A percentile compares a stretch with the other conserved stretches of the same genome.
These are phyloP conservation scores for Daldinia loculata DNA, from an alignment of 495 filamentous ascomycete genomes.

Conservation along the genomic window DNA sequence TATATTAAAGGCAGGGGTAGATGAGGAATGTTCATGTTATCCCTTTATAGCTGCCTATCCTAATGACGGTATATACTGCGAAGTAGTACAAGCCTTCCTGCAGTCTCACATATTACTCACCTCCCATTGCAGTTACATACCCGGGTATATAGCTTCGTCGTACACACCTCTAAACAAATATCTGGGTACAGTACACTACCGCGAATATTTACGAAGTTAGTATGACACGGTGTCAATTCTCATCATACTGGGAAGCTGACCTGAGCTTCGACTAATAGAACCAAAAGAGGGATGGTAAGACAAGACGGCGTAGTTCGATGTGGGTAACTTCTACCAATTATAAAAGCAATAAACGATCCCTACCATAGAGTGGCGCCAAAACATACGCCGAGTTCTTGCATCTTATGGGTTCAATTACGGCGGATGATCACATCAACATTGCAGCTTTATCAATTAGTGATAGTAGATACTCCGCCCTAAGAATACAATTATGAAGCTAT, in stretches of 20 bases:
- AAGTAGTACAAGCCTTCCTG: background rate
- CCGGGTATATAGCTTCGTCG: no score
- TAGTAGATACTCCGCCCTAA: no score
- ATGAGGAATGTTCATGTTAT: background rate
- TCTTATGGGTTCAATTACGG: background rate
- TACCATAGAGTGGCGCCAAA: background rate
- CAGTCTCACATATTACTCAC: background rate
- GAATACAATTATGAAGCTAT: no score
- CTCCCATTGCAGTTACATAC: no score
- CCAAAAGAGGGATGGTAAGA: background rate
- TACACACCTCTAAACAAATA: no score
- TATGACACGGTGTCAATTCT: no score
- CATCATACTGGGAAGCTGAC: background rate
- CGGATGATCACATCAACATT: background rate
- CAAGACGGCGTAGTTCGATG: background rate
- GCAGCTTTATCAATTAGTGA: no score
- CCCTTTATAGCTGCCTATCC: background rate
- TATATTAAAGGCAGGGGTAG: background rate
- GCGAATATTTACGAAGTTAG: background rate
- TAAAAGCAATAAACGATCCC: background rate
- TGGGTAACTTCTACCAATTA: background rate
- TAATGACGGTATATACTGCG: background rate
- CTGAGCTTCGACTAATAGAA: background rate
- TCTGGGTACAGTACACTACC: no score
- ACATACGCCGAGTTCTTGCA: background rate